Conservation (phyloP, 805 yeast genomes). For the Ogataea pignaliae region DNA sequence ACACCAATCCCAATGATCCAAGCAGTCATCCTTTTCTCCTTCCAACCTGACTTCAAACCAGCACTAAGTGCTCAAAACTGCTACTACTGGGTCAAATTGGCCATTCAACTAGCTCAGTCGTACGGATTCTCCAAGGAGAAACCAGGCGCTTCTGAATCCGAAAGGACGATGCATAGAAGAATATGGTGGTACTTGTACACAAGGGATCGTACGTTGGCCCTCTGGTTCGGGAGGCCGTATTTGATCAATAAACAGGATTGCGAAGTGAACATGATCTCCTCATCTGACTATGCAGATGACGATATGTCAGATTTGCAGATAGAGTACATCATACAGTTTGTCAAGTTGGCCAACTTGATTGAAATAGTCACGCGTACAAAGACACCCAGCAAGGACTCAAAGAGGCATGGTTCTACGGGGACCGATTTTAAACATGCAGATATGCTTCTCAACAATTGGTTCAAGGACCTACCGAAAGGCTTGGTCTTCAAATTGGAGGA, state of each 20-base stretch:
- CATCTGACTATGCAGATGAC: slow-evolving; percentile 59
- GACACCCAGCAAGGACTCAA: not conserved
- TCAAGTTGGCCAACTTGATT: slow-evolving; percentile 9
- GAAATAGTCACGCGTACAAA: slow-evolving; percentile 5
- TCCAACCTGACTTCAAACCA: slow-evolving; percentile 8
- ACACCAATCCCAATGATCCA: slow-evolving; percentile 41
- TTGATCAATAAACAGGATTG: slow-evolving; percentile 65
- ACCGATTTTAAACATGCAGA: slow-evolving; percentile 31
- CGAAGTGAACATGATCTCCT: slow-evolving; percentile 64
- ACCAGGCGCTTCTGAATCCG: slow-evolving; percentile 1
- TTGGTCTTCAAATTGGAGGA: slow-evolving; percentile 52
- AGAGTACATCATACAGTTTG: slow-evolving; percentile 5
- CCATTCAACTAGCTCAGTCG: slow-evolving; percentile 69
- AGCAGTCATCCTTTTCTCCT: slow-evolving; percentile 8
- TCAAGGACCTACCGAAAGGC: slow-evolving; percentile 54
- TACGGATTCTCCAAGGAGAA: slow-evolving; percentile 42
- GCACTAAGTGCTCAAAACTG: slow-evolving; percentile 40
- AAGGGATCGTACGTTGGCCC: slow-evolving; percentile 53
- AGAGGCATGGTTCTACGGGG: not conserved
- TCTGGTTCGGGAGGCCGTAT: slow-evolving; percentile 67
- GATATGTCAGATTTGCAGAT: slow-evolving; percentile 27
- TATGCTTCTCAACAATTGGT: slow-evolving; percentile 71
- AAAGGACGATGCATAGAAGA: slow-evolving; percentile 49
- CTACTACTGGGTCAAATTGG: slow-evolving; percentile 68
- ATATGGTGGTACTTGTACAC: slow-evolving; percentile 71